Evolutionary conservation across 192 early-diverging fungal genomes (phyloP), one percentile per base, ranked within the genome.

Genomic region (Coemansia sp.): DNA sequence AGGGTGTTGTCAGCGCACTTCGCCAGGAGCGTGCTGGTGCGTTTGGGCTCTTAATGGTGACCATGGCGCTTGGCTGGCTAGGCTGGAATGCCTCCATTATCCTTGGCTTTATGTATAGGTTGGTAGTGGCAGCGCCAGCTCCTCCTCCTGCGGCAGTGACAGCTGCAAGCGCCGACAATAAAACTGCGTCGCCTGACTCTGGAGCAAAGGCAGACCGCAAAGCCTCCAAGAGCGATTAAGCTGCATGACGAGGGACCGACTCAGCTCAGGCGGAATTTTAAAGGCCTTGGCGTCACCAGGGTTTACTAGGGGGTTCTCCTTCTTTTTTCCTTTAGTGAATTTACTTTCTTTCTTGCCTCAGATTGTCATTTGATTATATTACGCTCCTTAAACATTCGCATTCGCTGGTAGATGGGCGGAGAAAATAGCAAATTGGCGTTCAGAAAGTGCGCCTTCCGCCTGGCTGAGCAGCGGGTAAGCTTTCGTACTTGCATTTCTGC

Each of bases 371-470:
- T 24, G 24, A 24, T 24, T 24, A 24, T 24, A 24, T 24, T 24
- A 24, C 24, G 24, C 24, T 1, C 24, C 24, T 24, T 24, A 24
- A 24, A 24, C 24, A 22, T 15, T 29, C 11, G 11, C 50, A 52
- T 29, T 5, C 50, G 24, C 24, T 47, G 37, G 39, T 38, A 72
- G 74, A 96, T 95, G 93, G 94, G 94, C 16, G 92, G 90, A 32
- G 87, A 92, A 16, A 93, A 96, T 73, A 90, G 88, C 69, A 96
- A 96, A 75, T 75, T 95, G 45, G 89, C 89, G 24, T 96, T 96
- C 73, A 86, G 93, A 56, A 93, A 94, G 80, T 87, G 88, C 61
- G 94, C 95, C 32, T 95, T 95, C 66, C 85, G 88, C 50, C 82
- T 97, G 30, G 91, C 89, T 59, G 90, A 96, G 75, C 87, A 92